Conservation (phyloP, 495 filamentous ascomycete species). For the Podospora bellae-mahoneyi region DNA sequence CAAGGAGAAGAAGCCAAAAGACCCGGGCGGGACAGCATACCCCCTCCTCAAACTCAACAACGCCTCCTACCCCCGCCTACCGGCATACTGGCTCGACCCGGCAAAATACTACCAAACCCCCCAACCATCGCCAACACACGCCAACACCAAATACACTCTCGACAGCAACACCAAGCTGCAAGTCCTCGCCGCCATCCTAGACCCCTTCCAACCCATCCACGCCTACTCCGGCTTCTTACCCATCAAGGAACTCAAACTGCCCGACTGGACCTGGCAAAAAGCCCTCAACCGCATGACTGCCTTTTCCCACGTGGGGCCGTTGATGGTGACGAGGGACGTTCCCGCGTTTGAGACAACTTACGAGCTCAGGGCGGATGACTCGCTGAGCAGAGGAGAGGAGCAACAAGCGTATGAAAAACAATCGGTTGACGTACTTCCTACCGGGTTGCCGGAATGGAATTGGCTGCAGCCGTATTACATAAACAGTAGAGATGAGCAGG, state of each 20-base stretch:
- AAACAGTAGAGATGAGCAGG: no score
- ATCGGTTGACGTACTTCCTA: not conserved
- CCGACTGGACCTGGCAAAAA: not conserved
- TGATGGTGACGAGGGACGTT: not conserved
- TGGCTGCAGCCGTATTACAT: not conserved
- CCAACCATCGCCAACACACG: no score
- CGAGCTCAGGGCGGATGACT: not conserved
- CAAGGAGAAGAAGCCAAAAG: not conserved
- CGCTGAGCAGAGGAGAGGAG: no score
- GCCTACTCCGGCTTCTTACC: not conserved
- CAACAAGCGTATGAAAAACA: no score
- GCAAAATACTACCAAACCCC: not conserved
- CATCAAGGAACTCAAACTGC: not conserved
- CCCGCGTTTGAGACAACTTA: not conserved
- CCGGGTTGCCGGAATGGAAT: not conserved
- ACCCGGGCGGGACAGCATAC: not conserved
- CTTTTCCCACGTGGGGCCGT: not conserved
- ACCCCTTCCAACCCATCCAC: not conserved
- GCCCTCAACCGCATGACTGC: not conserved
- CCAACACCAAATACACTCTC: not conserved
- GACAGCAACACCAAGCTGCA: not conserved
- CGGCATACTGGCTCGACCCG: not conserved
- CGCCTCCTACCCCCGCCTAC: not conserved
- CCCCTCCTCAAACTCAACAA: not conserved
- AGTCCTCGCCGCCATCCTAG: not conserved